phyloP scores from a whole-genome alignment of 1,284 basidiomycete species.

The Pterula multifida region DNA sequence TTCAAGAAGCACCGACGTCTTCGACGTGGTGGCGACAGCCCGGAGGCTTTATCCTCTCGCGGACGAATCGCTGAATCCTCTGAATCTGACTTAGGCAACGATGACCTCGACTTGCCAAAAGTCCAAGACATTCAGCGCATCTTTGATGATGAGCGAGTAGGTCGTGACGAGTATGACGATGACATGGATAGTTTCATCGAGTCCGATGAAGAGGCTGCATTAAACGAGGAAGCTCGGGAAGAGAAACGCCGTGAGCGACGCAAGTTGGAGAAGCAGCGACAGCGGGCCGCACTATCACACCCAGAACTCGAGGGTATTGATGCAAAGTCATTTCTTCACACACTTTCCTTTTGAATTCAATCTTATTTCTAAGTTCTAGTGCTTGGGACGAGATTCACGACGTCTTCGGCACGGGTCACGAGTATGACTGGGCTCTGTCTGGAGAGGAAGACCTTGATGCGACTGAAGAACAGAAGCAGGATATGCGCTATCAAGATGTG shows the following conservation, averaged over 20 bases:
- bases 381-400: slow-evolving; percentile 96
- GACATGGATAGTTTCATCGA: slow-evolving; percentile 87
- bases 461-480: slow-evolving; percentile 56
- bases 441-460: slow-evolving; percentile 59
- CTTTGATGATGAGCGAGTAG: slow-evolving; percentile 73
- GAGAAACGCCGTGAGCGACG: slow-evolving; percentile 58
- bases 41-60: slow-evolving; percentile 45
- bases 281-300: slow-evolving; percentile 44
- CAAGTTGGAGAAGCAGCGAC: slow-evolving; percentile 52
- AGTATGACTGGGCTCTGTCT: slow-evolving; percentile 90
- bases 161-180: slow-evolving; percentile 56
- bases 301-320: slow-evolving; percentile 82
- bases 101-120: slow-evolving; percentile 36
- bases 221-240: slow-evolving; percentile 66
- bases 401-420: slow-evolving; percentile 94
- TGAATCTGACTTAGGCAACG: slow-evolving; percentile 57
- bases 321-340: slow-evolving; percentile 50
- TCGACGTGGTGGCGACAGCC: slow-evolving; percentile 62
- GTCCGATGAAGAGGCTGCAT: slow-evolving; percentile 73
- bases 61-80: slow-evolving; percentile 36
- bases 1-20: slow-evolving; percentile 56
- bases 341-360: slow-evolving; percentile 5
- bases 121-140: slow-evolving; percentile 68
- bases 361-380: slow-evolving; percentile 29
- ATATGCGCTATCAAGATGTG: slow-evolving; percentile 86